phyloP scores from a whole-genome alignment of 2,329 filamentous ascomycete species.

The Verticillium dahliae region DNA sequence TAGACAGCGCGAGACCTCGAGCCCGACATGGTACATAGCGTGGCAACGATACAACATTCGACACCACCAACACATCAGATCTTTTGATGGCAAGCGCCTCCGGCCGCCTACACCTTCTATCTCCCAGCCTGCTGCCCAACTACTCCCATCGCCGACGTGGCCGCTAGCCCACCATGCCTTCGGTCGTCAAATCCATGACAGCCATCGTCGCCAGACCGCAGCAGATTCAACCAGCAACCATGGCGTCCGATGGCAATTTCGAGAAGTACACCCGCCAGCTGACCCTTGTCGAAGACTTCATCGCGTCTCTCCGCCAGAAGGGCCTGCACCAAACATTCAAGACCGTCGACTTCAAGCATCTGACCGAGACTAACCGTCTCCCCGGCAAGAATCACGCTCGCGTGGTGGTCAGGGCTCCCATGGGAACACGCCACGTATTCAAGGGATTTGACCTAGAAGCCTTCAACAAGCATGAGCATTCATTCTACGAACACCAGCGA shows the following conservation, averaged over 20 bases:
- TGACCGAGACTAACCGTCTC: neutral
- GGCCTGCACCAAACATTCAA: slow-evolving; percentile 2
- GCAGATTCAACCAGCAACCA: neutral
- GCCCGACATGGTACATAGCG: neutral
- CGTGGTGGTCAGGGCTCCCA: slow-evolving; percentile 1
- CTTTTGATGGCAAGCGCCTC: neutral
- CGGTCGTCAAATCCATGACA: neutral
- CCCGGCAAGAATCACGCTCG: slow-evolving; percentile 11
- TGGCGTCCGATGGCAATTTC: neutral
- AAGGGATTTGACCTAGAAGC: slow-evolving; percentile 11
- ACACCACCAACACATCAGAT: neutral
- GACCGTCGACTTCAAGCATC: slow-evolving; percentile 6
- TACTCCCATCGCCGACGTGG: neutral
- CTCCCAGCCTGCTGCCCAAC: neutral
- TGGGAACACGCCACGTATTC: slow-evolving; percentile 7
- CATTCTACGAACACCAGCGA: slow-evolving; percentile 6
- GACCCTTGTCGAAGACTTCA: neutral
- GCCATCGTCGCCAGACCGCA: neutral
- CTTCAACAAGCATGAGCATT: slow-evolving; percentile 1
- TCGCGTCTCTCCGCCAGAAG: neutral
- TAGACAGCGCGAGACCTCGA: neutral
- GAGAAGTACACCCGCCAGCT: slow-evolving; percentile 9
- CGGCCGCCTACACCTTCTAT: neutral
- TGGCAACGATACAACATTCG: neutral
- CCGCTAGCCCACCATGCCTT: neutral